phyloP scores from a whole-genome alignment of 2,329 filamentous ascomycete genomes.

The Fusarium tanahbumbuense region DNA sequence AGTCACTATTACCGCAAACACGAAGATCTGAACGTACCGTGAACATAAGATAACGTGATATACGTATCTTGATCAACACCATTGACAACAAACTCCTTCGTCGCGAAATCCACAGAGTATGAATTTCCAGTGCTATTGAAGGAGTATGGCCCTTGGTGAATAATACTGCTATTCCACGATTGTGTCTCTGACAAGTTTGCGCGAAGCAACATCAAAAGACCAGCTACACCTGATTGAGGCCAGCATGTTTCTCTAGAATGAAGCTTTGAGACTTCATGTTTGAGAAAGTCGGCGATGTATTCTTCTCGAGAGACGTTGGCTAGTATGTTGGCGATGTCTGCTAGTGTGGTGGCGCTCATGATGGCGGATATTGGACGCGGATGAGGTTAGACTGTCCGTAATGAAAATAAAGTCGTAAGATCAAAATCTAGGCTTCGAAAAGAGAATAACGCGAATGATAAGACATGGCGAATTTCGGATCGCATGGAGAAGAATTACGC shows the following conservation, averaged over 20 bases:
- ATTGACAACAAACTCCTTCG: slow-evolving; percentile 3
- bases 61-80: slow-evolving; percentile 11
- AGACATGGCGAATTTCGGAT: neutral
- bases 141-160: neutral
- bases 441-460: neutral
- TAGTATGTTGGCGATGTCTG: neutral
- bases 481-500: neutral
- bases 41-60: slow-evolving; percentile 3
- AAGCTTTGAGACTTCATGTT: slow-evolving; percentile 6
- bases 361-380: neutral
- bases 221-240: slow-evolving; percentile 10
- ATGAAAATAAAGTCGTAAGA: neutral
- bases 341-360: neutral
- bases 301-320: neutral
- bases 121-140: slow-evolving; percentile 7
- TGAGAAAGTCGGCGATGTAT: slow-evolving; percentile 11
- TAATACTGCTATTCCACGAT: neutral
- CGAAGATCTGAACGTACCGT: neutral
- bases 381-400: neutral
- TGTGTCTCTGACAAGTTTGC: slow-evolving; percentile 1
- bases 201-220: neutral
- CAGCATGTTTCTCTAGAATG: slow-evolving; percentile 8
- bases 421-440: neutral
- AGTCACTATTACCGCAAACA: neutral
- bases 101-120: neutral